Evolutionary conservation across 1,139 yeast species (phyloP).

Genomic region (Lizanozyma gosingica): DNA sequence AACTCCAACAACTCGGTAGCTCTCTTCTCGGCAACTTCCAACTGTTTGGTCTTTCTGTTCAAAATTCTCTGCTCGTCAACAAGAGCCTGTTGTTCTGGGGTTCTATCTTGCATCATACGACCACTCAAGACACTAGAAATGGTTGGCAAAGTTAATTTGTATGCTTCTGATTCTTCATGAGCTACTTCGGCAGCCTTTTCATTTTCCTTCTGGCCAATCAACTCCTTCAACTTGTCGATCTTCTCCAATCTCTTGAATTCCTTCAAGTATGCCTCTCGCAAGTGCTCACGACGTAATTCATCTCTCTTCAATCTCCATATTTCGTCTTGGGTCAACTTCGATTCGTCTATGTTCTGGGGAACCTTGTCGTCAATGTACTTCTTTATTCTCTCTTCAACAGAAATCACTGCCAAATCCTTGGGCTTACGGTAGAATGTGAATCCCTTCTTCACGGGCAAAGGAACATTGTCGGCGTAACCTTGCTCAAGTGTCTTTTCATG

Average conservation of each 20-base stretch:
- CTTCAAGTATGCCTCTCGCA: conserved; percentile 53
- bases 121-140: conserved; percentile 60
- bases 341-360: conserved; percentile 25
- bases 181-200: conserved; percentile 19
- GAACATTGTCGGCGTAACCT: conserved; percentile 71
- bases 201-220: conserved; percentile 11
- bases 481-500: conserved; percentile 39
- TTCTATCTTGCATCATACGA: conserved; percentile 60
- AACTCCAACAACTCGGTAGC: conserved; percentile 55
- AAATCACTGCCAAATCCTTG: conserved; percentile 42
- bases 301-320: conserved; percentile 50
- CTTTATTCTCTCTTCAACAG: conserved; percentile 51
- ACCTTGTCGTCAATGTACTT: conserved; percentile 37
- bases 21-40: conserved; percentile 29
- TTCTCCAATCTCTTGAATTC: conserved; percentile 48
- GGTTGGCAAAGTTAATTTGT: conserved; percentile 69
- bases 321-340: conserved; percentile 38
- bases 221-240: conserved; percentile 26
- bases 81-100: not conserved
- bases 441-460: conserved; percentile 62
- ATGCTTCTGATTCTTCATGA: conserved; percentile 41
- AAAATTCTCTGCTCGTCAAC: conserved; percentile 20
- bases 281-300: conserved; percentile 64
- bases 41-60: conserved; percentile 27
- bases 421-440: conserved; percentile 29